Base-by-base conservation (phyloP, 441 rosid genomes). In the Aquilaria agallochum region DNA sequence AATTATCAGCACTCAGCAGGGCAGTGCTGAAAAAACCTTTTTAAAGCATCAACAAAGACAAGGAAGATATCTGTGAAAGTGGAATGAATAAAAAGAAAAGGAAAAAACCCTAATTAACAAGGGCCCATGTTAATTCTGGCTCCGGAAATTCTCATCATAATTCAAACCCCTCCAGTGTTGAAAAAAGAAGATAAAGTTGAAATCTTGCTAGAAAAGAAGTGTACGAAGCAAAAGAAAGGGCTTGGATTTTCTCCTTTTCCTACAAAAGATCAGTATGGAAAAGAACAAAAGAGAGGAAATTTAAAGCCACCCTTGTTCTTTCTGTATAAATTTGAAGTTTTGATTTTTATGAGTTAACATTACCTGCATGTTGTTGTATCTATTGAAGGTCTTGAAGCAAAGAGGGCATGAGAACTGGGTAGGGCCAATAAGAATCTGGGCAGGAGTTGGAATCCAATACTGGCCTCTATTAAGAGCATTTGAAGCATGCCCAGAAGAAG, bases 281-380 rank as follows among this genome's bases (percentile, higher is more conserved):
- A 49, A 67, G 64, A 68, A 27, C 44, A 67, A 71, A 72, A 70
- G 71, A 56, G 54, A 65, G 53, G 51, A 44, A 72, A 67, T 65
- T 58, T 51, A 44, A 55, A 59, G 20, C 59, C 5, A 36, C 42
- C 7, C 42, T 8, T 36, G 6, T 8, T 69, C 67, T 73, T 64
- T 49, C 46, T 47, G 15, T 9, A 55, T 50, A 58, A 36, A 8
- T 36, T 63, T 11, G 44, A 55, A 34, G 65, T n/a, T 48, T 49
- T 53, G 42, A 15, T 31, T 33, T 55, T 14, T 27, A 12, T 42
- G 33, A 20, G 50, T 56, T 8, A n/a, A 59, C 31, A 50, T 20
- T 65, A 86, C 95, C 95, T 88, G 92, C 95, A 88, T 88, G 85
- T 88, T 88, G 75, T 88, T 88, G 84, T 88, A 86, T 77, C 95